phyloP scores from a whole-genome alignment of 345 rosid species.

The Rhizophora mangle region DNA sequence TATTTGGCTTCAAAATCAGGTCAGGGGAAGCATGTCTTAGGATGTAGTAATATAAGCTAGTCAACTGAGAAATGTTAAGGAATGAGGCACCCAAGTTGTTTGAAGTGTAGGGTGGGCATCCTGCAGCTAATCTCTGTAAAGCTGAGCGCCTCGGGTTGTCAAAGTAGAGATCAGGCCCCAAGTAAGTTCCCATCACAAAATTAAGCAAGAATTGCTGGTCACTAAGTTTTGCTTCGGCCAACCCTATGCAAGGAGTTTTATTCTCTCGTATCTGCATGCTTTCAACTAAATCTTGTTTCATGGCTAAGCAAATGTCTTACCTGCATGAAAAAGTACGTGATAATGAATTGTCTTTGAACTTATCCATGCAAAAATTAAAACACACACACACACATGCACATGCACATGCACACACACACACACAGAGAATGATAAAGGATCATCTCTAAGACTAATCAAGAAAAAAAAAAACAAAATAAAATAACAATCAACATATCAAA shows the following conservation, averaged over 20 bases:
- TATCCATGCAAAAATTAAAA: too few species aligned
- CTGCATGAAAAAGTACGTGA: background rate
- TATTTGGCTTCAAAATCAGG: slow-evolving; percentile 37
- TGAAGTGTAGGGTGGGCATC: slow-evolving; percentile 47
- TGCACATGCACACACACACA: too few species aligned
- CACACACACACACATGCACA: too few species aligned
- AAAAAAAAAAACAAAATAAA: too few species aligned
- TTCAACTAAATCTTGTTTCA: slow-evolving; percentile 5
- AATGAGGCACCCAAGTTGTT: slow-evolving; percentile 51
- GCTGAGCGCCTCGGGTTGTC: slow-evolving; percentile 62
- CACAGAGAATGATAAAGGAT: too few species aligned
- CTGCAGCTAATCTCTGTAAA: slow-evolving; percentile 42
- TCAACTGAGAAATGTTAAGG: slow-evolving; percentile 41
- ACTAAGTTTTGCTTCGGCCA: slow-evolving; percentile 15
- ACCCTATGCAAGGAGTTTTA: slow-evolving; percentile 17
- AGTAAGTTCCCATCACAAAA: slow-evolving; percentile 52
- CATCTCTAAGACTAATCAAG: too few species aligned
- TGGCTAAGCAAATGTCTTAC: background rate
- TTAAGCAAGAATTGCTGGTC: slow-evolving; percentile 53
- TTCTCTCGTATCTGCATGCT: slow-evolving; percentile 19
- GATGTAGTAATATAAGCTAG: slow-evolving; percentile 47
- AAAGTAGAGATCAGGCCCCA: slow-evolving; percentile 66
- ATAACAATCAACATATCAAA: too few species aligned
- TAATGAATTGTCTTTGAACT: background rate
- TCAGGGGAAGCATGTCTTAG: slow-evolving; percentile 42